Base-by-base conservation (phyloP, 345 rosid species). In the Melastoma malabathricum region DNA sequence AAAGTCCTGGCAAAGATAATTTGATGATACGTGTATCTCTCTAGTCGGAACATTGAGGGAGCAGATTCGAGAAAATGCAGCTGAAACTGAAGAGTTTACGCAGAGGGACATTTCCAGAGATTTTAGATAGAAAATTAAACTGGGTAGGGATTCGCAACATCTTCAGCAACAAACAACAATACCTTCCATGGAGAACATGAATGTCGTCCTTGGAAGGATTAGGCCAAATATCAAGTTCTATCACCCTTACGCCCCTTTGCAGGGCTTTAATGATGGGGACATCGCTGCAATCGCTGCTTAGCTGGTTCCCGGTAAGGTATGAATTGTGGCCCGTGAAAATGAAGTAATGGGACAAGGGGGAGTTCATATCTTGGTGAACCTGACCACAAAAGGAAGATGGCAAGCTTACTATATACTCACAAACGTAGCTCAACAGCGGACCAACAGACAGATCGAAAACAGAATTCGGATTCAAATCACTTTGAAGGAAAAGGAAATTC, bases 151-250 rank as follows among this genome's bases (percentile, higher is more conserved):
- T 22, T 22, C 25, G 4, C 25, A 22, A 22, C 25, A 22, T 22
- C 25, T 22, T 22, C 25, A 4, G 25, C 25, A 50, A 50, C n/a
- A 18, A 17, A 6, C 31, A 41, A 19, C 29, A 41, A 61, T 63
- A 92, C 99, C 99, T 68, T 64, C 99, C 99, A 69, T 88, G 99
- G 41, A 72, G 86, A 61, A 93, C 99, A 29, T 81, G 64, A 20
- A 88, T 86, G 61, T 76, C 69, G 49, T 79, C 75, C 41, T 72
- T 79, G 2, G 69, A 57, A 25, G 83, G 67, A 73, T 93, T 88
- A 0, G 96, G 98, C 98, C 96, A 87, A 25, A 93, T 67, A 71
- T 93, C 99, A 64, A 93, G 74, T 75, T 93, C 97, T 44, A 93
- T 81, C 3, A 85, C 97, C 63, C 99, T 73, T 19, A 88, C 92